These are phyloP conservation scores for Lentinula edodes DNA, from an alignment of 768 basidiomycete species.

Conservation along the genomic window DNA sequence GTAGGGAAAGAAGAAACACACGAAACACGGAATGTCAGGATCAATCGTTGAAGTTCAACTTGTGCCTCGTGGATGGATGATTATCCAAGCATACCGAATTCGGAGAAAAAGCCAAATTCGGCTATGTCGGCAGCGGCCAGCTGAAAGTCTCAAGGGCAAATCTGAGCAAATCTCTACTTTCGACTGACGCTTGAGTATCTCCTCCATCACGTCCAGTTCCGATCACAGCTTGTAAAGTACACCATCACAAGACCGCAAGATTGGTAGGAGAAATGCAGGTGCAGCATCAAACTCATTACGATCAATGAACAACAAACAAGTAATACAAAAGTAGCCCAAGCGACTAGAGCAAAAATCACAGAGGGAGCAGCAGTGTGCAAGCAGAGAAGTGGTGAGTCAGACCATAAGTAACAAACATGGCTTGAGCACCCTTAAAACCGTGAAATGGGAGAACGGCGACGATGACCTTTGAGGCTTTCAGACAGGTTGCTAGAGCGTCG, in stretches of 20 bases:
- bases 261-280: not conserved
- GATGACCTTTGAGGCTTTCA: not conserved
- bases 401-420: not conserved
- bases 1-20: not conserved
- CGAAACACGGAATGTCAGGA: not conserved
- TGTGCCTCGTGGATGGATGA: slow-evolving; percentile 1
- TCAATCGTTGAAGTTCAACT: slow-evolving; percentile 4
- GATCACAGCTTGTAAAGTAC: too few species aligned
- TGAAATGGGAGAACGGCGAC: not conserved
- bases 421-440: not conserved
- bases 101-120: not conserved
- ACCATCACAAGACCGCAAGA: too few species aligned
- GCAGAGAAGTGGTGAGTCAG: not conserved
- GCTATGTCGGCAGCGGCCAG: too few species aligned
- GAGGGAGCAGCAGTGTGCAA: not conserved
- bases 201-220: too few species aligned
- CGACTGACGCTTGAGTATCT: too few species aligned
- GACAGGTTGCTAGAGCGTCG: not conserved
- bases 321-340: too few species aligned
- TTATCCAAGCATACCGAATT: not conserved
- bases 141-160: too few species aligned
- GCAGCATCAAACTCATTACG: not conserved
- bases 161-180: too few species aligned
- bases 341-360: not conserved
- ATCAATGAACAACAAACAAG: not conserved